Evolutionary conservation across 1,139 yeast species (phyloP).

Genomic region (Saccharomycopsis hybrid): DNA sequence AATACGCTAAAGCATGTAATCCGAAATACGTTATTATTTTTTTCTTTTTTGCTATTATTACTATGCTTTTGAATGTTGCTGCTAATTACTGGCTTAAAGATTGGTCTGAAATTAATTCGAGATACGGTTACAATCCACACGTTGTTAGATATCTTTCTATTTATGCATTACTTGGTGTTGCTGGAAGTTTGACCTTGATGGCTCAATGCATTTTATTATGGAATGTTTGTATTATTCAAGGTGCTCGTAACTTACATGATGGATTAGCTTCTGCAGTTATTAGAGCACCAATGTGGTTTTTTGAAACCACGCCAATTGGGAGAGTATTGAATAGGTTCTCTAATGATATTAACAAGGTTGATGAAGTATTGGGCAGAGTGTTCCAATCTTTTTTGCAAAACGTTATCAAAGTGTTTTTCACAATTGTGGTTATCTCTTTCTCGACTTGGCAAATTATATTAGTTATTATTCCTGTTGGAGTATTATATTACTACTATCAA

Average conservation of each 20-base stretch:
- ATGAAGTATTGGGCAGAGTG: slow-evolving; percentile 78
- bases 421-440: slow-evolving; percentile 72
- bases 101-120: slow-evolving; percentile 90
- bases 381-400: slow-evolving; percentile 78
- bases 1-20: slow-evolving; percentile 85
- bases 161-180: slow-evolving; percentile 69
- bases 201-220: slow-evolving; percentile 67
- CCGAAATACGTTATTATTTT: slow-evolving; percentile 52
- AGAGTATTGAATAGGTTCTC: slow-evolving; percentile 91
- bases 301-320: slow-evolving; percentile 96
- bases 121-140: slow-evolving; percentile 62
- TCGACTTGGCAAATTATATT: slow-evolving; percentile 86
- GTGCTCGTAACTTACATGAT: slow-evolving; percentile 72
- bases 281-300: slow-evolving; percentile 94
- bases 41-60: slow-evolving; percentile 37
- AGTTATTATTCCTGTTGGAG: slow-evolving; percentile 61
- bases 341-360: slow-evolving; percentile 87
- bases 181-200: slow-evolving; percentile 55
- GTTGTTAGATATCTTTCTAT: slow-evolving; percentile 65
- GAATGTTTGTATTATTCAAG: slow-evolving; percentile 80
- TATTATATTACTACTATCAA: slow-evolving; percentile 77
- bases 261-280: slow-evolving; percentile 74
- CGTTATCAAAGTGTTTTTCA: slow-evolving; percentile 67
- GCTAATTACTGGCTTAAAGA: slow-evolving; percentile 90
- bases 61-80: slow-evolving; percentile 56